Base-by-base conservation (phyloP, 345 rosid species). In the Rhizophora apiculata region DNA sequence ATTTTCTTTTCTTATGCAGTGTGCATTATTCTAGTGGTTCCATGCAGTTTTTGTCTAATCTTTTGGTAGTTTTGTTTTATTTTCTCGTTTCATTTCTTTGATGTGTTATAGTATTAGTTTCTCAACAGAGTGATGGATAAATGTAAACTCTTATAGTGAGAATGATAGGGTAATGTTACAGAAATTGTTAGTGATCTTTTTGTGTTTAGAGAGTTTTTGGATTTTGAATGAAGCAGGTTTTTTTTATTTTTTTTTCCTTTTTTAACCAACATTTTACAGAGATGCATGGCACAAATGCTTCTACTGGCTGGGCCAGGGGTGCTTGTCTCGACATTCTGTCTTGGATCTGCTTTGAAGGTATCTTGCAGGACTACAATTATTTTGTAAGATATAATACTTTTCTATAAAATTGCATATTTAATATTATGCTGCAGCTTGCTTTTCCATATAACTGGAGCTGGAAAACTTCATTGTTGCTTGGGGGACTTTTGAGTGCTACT, bases 251-350 rank as follows among this genome's bases (percentile, higher is more conserved):
- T 56, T 8, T 24, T 24, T 24, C 24, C 24, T 49, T 63, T 69
- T 58, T 56, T 6, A 7, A 8, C 18, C 31, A 63, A 37, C 27
- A 20, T 60, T 75, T 27, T 27, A 19, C 85, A 94, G 98, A 87
- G 95, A 64, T 94, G 97, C 69, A 62, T 91, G 67, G 83, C 77
- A 65, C 98, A 94, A 81, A 94, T 94, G 97, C 75, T 88, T 82
- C 68, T 91, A 67, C 97, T 94, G 78, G 98, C 98, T 69, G 97
- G 92, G 53, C 98, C 98, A 60, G 98, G 98, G 70, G 97, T 91
- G 73, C 58, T 94, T 66, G 86, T 94, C 54, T 94, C 98, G 48
- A 91, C 97, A 3, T 81, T 86, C 68, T 85, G 86, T 70, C 90
- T 94, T 27, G 98, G 90, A 67, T 64, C 82, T 56, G 90, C 82